Conservation (phyloP, 495 filamentous ascomycete species). For the Daldinia caldariorum region DNA sequence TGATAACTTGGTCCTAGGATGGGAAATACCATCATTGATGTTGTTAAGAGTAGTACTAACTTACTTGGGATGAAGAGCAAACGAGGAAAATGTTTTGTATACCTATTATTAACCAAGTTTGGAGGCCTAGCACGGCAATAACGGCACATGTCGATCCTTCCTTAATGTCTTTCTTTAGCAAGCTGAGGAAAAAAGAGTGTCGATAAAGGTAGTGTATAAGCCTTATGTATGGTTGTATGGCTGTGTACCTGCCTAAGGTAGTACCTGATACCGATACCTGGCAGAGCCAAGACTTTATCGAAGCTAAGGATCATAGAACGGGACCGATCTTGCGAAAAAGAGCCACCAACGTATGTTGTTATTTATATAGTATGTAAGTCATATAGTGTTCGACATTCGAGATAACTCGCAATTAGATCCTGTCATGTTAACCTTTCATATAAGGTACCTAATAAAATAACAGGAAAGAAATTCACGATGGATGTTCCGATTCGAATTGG, state of each 20-base stretch:
- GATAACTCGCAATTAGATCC: background rate
- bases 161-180: background rate
- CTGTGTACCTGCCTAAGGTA: background rate
- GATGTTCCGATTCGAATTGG: background rate
- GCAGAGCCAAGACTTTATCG: background rate
- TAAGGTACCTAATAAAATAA: background rate
- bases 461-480: background rate
- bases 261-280: background rate
- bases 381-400: background rate
- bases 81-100: background rate
- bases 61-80: background rate
- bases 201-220: background rate
- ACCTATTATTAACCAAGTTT: background rate
- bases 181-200: background rate
- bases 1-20: conserved; percentile 12
- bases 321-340: conserved; percentile 7
- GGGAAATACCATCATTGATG: conserved; percentile 19
- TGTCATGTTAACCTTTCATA: background rate
- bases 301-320: background rate
- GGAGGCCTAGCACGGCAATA: conserved; percentile 28
- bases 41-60: conserved; percentile 1
- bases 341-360: background rate
- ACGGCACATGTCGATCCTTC: conserved; percentile 20
- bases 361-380: background rate
- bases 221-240: too few species aligned